Conservation (phyloP, 345 rosid genomes). For the Eucalyptus leucophloia region DNA sequence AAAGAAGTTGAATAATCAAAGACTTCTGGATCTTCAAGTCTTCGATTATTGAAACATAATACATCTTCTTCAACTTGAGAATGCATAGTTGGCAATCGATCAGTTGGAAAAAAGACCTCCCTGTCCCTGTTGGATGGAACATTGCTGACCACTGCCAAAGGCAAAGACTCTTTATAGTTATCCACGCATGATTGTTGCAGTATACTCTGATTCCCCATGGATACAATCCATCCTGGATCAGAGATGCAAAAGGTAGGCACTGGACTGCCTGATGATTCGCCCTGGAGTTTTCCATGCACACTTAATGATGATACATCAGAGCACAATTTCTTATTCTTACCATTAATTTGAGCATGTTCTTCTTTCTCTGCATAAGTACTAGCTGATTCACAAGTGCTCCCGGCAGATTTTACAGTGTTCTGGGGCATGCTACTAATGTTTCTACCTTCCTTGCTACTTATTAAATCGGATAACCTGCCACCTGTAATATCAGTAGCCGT, state of each 20-base stretch:
- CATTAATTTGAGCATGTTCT: neutral
- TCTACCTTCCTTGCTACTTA: neutral
- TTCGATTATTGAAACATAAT: conserved; percentile 40
- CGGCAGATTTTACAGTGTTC: neutral
- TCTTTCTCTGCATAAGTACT: neutral
- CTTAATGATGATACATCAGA: conserved; percentile 20
- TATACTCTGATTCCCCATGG: conserved; percentile 12
- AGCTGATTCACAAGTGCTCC: neutral
- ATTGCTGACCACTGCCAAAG: conserved; percentile 7
- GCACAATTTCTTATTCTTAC: neutral
- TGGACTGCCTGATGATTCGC: conserved; percentile 11
- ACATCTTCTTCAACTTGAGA: conserved; percentile 52
- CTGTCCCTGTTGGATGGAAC: conserved; percentile 2
- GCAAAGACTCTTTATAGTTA: conserved; percentile 5
- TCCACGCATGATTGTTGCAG: conserved; percentile 20
- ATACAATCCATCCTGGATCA: conserved; percentile 27
- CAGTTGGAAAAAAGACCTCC: conserved; percentile 5
- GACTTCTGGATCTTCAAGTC: conserved; percentile 52
- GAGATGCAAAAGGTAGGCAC: conserved; percentile 9
- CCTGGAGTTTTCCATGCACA: conserved; percentile 10
- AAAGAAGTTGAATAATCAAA: conserved; percentile 15
- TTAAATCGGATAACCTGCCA: neutral
- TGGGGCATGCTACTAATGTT: neutral
- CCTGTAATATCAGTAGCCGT: neutral
- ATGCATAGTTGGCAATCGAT: neutral